phyloP scores from a whole-genome alignment of 2,329 filamentous ascomycete species.

The Cadophora sp. region DNA sequence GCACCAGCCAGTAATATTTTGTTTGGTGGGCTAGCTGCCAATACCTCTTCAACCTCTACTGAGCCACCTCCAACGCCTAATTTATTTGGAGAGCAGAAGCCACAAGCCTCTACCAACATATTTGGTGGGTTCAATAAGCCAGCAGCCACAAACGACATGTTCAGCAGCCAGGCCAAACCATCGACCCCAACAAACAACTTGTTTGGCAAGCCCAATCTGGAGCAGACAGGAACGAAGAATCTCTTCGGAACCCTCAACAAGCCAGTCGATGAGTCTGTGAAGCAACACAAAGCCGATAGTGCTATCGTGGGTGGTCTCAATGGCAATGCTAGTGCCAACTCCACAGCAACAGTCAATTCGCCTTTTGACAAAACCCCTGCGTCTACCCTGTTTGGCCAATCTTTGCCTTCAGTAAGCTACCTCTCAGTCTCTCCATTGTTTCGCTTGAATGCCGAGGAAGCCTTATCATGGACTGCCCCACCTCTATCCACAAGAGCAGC shows the following conservation, averaged over 20 bases:
- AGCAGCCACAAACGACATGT: conserved; percentile 13
- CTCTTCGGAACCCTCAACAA: conserved; percentile 36
- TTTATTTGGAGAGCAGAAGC: conserved; percentile 18
- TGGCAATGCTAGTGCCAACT: background rate
- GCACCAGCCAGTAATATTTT: conserved; percentile 20
- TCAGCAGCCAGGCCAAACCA: conserved; percentile 15
- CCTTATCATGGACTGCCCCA: background rate
- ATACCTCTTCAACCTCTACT: conserved; percentile 17
- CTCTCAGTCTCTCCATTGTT: background rate
- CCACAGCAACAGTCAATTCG: background rate
- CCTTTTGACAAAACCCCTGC: conserved; percentile 2
- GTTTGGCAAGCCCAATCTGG: conserved; percentile 20
- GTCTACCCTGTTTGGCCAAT: conserved; percentile 14
- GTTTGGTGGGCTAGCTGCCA: conserved; percentile 23
- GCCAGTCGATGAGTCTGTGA: conserved; percentile 30
- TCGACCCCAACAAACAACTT: background rate
- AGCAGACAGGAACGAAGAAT: conserved; percentile 19
- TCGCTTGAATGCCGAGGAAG: background rate
- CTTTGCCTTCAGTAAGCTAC: conserved; percentile 24
- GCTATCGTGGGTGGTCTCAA: background rate
- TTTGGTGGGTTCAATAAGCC: conserved; percentile 18
- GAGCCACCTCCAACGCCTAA: conserved; percentile 15
- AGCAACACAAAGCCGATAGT: conserved; percentile 29
- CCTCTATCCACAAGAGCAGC: background rate
- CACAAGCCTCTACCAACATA: conserved; percentile 14